Evolutionary conservation across 192 early-diverging fungal species (phyloP), one percentile per base, ranked within the genome.

Genomic region (Powellomyces hirtus): DNA sequence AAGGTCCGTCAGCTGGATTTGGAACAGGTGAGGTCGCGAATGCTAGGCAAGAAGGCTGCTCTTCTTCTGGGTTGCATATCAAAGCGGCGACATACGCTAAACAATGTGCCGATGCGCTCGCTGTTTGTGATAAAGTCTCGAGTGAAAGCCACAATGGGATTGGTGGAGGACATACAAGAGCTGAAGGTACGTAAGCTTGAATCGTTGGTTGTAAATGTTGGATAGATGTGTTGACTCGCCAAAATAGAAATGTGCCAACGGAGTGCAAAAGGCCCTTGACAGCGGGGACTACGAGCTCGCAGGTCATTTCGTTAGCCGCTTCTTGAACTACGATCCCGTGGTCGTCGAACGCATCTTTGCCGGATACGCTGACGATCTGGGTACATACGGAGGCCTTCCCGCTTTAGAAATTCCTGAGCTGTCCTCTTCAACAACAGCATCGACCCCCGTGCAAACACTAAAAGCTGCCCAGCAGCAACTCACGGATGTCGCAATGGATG

Each of bases 1-100:
- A 91, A 91, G 70, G 92, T 97, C 51, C 77, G 94, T 26, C 85
- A 89, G 64, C 71, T 97, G 35, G 94, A 97, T 75, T 76, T 86
- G 57, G 92, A 94, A 64, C 77, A 79, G 67, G 75, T 72, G 24
- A 7, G 38, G 68, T 72, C 0, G 34, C n/a, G n/a, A n/a, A n/a
- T n/a, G n/a, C n/a, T n/a, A n/a, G n/a, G n/a, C n/a, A n/a, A n/a
- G n/a, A n/a, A n/a, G n/a, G n/a, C n/a, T n/a, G n/a, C n/a, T n/a
- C n/a, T n/a, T n/a, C n/a, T n/a, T n/a, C n/a, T n/a, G n/a, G n/a
- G n/a, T n/a, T n/a, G n/a, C n/a, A n/a, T n/a, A n/a, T n/a, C n/a
- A n/a, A n/a, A n/a, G n/a, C n/a, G n/a, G n/a, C n/a, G n/a, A n/a
- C n/a, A n/a, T n/a, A n/a, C n/a, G n/a, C n/a, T n/a, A n/a, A n/a